Base-by-base conservation (phyloP, 805 yeast genomes). In the Barnettozyma pratensis region DNA sequence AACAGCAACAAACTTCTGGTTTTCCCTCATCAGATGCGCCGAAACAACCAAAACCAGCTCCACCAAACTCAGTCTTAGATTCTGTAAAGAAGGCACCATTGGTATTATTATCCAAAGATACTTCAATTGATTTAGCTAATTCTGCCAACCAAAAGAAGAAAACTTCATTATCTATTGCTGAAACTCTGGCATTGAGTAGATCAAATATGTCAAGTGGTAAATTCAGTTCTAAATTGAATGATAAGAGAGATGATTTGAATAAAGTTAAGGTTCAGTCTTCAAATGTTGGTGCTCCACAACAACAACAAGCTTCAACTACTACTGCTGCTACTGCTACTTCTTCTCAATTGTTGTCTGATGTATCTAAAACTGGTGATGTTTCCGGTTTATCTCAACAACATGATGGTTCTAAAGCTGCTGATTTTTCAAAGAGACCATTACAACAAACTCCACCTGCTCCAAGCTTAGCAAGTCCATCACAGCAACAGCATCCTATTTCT, bases 131-230 rank as follows among this genome's bases (percentile, higher is more conserved):
- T 44, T 43, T 60, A 41, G 61, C 60, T 8, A 55, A 56, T 26
- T 50, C 57, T 14, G 44, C 54, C 4, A 53, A 50, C 35, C 57
- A 55, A 44, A 58, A 59, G 54, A 58, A 56, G 54, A 59, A 59
- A 46, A 32, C 68, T 37, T 56, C 72, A 1, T 59, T 79, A 30
- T 75, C 85, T 2, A 79, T 80, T 44, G 85, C 85, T 0, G 83
- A 80, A 54, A 77, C 84, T 3, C 62, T 80, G 53, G 85, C 85
- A 0, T 55, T 77, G 46, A 77, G 76, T 51, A 63, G 83, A 37
- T 70, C 77, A 4, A 66, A 72, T 8, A 73, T 76, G 75, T 59
- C 62, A 1, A 63, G 62, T 51, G 64, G 64, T 4, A 60, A 58
- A 45, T 61, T 56, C 41, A 56, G 57, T 35, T 53, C 64, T 9